phyloP scores from a whole-genome alignment of 2,329 filamentous ascomycete genomes.

The Lachnellula willkommii region DNA sequence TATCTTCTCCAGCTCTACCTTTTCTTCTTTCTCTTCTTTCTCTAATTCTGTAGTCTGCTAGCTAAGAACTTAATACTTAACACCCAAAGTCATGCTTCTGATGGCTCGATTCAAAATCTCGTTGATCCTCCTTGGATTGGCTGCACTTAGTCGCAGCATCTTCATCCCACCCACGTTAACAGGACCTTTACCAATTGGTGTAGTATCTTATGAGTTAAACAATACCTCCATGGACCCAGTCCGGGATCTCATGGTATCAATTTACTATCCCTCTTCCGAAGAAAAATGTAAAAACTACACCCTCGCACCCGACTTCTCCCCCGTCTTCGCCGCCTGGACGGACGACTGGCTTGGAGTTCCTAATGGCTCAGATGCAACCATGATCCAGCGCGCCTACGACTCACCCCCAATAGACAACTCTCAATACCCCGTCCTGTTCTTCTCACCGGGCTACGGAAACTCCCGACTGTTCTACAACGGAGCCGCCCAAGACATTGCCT shows the following conservation, averaged over 20 bases:
- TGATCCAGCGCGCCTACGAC: conserved; percentile 9
- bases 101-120: not conserved
- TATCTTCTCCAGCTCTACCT: not conserved
- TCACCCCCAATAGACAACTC: conserved; percentile 3
- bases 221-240: conserved; percentile 3
- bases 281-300: not conserved
- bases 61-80: too few relatives aligned
- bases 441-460: conserved; percentile 27
- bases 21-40: too few relatives aligned
- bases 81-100: too few relatives aligned
- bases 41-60: not conserved
- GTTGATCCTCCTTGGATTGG: not conserved
- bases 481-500: conserved; percentile 27
- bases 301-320: conserved; percentile 7
- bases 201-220: conserved; percentile 4
- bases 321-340: conserved; percentile 1
- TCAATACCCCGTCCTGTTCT: conserved; percentile 26
- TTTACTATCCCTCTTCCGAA: conserved; percentile 13
- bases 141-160: not conserved
- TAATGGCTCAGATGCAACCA: not conserved
- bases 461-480: conserved; percentile 28
- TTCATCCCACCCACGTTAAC: not conserved
- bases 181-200: not conserved
- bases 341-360: conserved; percentile 1
- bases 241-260: conserved; percentile 17